Evolutionary conservation across 2,329 filamentous ascomycete genomes (phyloP), one percentile per base, ranked within the genome.

Genomic region (Madurella fahalii): DNA sequence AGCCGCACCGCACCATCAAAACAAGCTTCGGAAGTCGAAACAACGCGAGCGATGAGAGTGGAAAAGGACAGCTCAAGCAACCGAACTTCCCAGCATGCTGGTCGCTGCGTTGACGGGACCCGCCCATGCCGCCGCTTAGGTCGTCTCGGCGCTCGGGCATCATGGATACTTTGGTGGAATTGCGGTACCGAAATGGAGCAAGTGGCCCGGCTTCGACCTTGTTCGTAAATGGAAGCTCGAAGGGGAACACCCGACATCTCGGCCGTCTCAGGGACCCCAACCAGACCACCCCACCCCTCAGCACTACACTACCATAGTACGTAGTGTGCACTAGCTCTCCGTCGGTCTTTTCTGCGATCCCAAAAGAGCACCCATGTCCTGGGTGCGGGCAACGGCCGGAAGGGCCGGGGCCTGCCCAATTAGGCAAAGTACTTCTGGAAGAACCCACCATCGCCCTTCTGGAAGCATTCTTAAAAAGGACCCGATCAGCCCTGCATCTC

Each of bases 401-500:
- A 53, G 54, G 34, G 17, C 59, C 61, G 56, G 56, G 42, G 40
- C 37, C 8, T 32, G 37, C 58, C 54, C 46, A 54, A 59, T 61
- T 49, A 37, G 61, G 57, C 57, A 57, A 58, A 55, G 58, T 48
- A 44, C 16, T 20, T 40, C 31, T 37, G 43, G 37, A 43, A 30
- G 41, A 49, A 54, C 47, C 54, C 58, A 53, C 58, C 31, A 44
- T 39, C 46, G 47, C 30, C 46, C 51, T 61, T 61, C 61, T 60
- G 52, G 60, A 61, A 61, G 57, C 50, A 48, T 57, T 53, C 55
- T 59, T 43, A 53, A 47, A 54, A 47, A 53, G 52, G 52, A 53
- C 43, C 50, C 44, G 44, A 50, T 61, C 58, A 58, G 60, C 58
- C 58, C 61, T 61, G 61, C 58, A 46, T 40, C 41, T 47, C 50